Conservation (phyloP, 495 filamentous ascomycete genomes). For the Tuber umbilicatum region DNA sequence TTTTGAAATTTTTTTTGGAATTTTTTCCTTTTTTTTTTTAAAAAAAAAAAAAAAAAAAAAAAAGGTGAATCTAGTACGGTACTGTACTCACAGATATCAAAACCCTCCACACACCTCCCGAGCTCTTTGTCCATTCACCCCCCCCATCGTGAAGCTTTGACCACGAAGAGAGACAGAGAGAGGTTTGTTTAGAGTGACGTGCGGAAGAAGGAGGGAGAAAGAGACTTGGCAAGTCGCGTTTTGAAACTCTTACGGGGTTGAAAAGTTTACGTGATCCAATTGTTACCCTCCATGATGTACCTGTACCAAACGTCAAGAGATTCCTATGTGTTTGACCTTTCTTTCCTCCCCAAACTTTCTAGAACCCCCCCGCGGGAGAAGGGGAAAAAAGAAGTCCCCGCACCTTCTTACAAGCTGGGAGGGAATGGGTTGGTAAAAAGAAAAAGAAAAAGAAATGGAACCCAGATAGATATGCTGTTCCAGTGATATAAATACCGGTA, state of each 20-base stretch:
- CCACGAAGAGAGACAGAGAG: background rate
- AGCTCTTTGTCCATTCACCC: background rate
- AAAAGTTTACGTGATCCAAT: background rate
- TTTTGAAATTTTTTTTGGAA: too few species aligned
- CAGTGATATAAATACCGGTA: conserved; percentile 5
- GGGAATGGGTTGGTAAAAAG: background rate
- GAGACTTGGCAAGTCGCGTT: background rate
- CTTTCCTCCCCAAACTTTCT: background rate
- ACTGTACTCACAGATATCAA: background rate
- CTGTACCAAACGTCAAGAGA: background rate
- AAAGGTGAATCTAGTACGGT: background rate
- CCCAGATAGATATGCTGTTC: conserved; percentile 3
- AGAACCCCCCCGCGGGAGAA: background rate
- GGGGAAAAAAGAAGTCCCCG: background rate
- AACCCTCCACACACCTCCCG: background rate
- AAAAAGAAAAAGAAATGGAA: background rate
- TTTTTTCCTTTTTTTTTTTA: too few species aligned
- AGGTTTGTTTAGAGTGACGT: background rate
- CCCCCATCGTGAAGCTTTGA: background rate
- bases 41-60: background rate
- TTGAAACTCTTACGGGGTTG: conserved; percentile 4
- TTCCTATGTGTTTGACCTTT: conserved; percentile 1
- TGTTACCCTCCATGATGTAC: background rate
- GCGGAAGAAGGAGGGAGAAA: background rate
- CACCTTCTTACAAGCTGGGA: background rate